Evolutionary conservation across 176 grass and related monocot genomes (phyloP).

Genomic region (Musa beccarii): DNA sequence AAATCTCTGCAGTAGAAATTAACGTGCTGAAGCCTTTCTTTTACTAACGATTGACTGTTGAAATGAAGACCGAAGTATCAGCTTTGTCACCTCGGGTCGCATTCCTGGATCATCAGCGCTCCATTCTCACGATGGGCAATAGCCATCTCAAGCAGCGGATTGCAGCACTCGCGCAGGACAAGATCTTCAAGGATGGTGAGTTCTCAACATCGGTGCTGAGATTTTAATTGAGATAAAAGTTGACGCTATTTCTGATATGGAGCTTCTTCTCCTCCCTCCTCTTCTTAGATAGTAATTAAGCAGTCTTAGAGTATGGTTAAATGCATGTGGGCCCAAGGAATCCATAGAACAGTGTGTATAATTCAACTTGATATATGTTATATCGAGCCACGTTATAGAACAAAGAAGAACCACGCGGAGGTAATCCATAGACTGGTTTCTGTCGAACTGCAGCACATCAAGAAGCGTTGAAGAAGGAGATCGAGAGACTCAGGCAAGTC

Average conservation of each 20-base stretch:
- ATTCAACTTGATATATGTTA: no score
- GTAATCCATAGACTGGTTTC: no score
- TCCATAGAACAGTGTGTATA: no score
- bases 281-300: no score
- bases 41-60: background rate
- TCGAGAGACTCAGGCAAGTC: constrained; percentile 67
- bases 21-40: background rate
- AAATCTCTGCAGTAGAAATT: background rate
- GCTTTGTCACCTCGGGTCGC: constrained; percentile 66
- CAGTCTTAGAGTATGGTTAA: no score
- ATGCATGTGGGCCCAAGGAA: no score
- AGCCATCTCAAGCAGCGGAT: constrained; percentile 80
- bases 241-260: no score
- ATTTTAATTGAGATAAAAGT: no score
- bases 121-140: constrained; percentile 73
- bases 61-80: constrained; percentile 64
- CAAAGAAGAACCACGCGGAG: no score
- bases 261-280: no score
- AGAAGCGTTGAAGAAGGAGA: constrained; percentile 60
- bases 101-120: constrained; percentile 83
- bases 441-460: constrained; percentile 38
- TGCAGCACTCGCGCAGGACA: constrained; percentile 61
- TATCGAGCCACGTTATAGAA: no score
- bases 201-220: background rate
- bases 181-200: constrained; percentile 79